Percentiles rank a stretch among this genome's conserved stretches.
These are phyloP conservation scores for Mycotypha africana DNA, from an alignment of 371 early-diverging fungal genomes.

Conservation along the genomic window DNA sequence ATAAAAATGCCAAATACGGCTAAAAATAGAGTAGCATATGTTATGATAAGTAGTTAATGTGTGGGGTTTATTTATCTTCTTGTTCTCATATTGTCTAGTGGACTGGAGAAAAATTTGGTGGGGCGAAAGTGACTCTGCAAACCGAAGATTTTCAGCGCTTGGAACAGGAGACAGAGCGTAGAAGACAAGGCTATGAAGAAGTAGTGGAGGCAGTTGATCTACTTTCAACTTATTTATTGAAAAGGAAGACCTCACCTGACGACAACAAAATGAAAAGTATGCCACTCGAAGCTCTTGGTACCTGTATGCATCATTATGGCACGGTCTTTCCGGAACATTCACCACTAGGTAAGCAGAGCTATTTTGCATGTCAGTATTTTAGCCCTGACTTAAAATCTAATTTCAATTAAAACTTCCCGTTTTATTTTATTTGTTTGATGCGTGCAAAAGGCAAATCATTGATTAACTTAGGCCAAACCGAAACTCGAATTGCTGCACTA, in stretches of 20 bases:
- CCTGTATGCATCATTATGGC: constrained; percentile 57
- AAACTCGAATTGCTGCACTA: constrained; percentile 52
- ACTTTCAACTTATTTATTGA: constrained; percentile 15
- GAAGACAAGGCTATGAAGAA: constrained; percentile 32
- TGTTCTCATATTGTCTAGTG: constrained; percentile 42
- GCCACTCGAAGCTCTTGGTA: constrained; percentile 60
- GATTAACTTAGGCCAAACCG: constrained; percentile 58
- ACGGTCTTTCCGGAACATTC: constrained; percentile 55
- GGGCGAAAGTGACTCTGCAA: constrained; percentile 37
- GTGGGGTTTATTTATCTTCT: neutral
- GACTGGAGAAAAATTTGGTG: constrained; percentile 46
- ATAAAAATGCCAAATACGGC: neutral
- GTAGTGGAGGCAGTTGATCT: constrained; percentile 24
- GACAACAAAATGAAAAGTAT: constrained; percentile 51
- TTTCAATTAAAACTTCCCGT: too few relatives aligned
- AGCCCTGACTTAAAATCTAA: too few relatives aligned
- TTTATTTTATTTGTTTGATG: neutral
- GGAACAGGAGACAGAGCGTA: constrained; percentile 28
- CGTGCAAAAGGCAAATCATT: constrained; percentile 38
- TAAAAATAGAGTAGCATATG: neutral
- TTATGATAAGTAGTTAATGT: neutral
- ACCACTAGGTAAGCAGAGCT: constrained; percentile 47
- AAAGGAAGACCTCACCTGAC: constrained; percentile 39
- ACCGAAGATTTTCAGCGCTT: constrained; percentile 42
- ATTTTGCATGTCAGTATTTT: neutral